These are phyloP conservation scores for Botrytis elliptica DNA, from an alignment of 2,329 filamentous ascomycete species.

Conservation along the genomic window DNA sequence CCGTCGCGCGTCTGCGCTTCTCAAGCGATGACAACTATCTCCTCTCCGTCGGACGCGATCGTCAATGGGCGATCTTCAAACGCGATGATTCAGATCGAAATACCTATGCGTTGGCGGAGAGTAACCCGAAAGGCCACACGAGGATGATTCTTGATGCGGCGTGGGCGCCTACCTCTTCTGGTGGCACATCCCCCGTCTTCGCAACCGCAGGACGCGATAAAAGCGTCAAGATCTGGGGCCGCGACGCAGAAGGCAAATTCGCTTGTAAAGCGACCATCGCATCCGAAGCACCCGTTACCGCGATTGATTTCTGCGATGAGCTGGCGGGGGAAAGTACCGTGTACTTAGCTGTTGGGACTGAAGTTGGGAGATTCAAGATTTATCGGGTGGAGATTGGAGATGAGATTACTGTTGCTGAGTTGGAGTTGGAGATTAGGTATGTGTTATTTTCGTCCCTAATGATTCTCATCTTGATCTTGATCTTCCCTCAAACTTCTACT, in stretches of 20 bases:
- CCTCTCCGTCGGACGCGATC: slow-evolving; percentile 85
- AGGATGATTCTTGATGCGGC: slow-evolving; percentile 89
- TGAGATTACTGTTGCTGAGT: slow-evolving; percentile 26
- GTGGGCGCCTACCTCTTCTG: slow-evolving; percentile 59
- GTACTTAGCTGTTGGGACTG: slow-evolving; percentile 58
- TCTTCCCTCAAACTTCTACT: too few relatives aligned
- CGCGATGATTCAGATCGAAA: slow-evolving; percentile 43
- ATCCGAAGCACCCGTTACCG: slow-evolving; percentile 63
- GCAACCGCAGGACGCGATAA: slow-evolving; percentile 91
- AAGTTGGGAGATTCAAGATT: slow-evolving; percentile 42
- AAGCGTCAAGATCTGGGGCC: slow-evolving; percentile 68
- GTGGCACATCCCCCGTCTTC: slow-evolving; percentile 52
- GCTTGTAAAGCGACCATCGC: slow-evolving; percentile 48
- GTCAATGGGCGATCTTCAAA: slow-evolving; percentile 85
- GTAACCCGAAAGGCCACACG: slow-evolving; percentile 81
- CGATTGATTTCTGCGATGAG: slow-evolving; percentile 62
- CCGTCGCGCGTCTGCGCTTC: slow-evolving; percentile 80
- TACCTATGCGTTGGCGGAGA: slow-evolving; percentile 57
- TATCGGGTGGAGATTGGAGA: slow-evolving; percentile 22
- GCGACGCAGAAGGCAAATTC: slow-evolving; percentile 35
- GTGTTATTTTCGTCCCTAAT: not conserved
- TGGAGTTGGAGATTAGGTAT: slow-evolving; percentile 22
- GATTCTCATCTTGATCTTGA: not conserved
- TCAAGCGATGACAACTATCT: slow-evolving; percentile 70
- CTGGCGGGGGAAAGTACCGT: slow-evolving; percentile 30